Evolutionary conservation across 1,139 yeast species (phyloP).

Genomic region (Suhomyces maxii): DNA sequence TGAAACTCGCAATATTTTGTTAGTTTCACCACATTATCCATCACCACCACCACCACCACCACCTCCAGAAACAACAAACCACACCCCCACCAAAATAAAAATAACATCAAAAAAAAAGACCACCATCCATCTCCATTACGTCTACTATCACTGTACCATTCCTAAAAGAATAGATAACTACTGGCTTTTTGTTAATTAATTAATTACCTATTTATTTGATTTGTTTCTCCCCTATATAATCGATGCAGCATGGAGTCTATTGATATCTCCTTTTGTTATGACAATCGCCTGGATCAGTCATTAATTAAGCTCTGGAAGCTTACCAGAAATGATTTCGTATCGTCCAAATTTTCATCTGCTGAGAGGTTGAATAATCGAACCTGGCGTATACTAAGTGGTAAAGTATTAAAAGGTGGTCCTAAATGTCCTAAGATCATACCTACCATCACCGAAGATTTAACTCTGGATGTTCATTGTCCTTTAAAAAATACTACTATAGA

Average conservation of each 20-base stretch:
- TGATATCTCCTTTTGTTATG: conserved; percentile 15
- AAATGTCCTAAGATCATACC: neutral
- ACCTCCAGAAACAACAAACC: neutral
- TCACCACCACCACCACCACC: neutral
- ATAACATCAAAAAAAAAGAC: no score
- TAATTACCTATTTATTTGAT: no score
- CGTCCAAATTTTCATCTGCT: conserved; percentile 12
- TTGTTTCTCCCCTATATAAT: neutral
- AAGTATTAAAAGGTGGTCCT: conserved; percentile 7
- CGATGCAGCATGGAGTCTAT: conserved; percentile 16
- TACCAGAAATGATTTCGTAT: conserved; percentile 13
- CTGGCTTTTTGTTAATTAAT: no score
- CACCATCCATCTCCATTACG: no score
- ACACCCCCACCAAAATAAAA: neutral
- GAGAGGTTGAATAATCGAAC: conserved; percentile 18
- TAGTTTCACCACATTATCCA: no score
- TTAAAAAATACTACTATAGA: conserved; percentile 9
- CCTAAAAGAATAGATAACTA: neutral
- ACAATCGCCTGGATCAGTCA: conserved; percentile 16
- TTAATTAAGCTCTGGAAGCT: conserved; percentile 18
- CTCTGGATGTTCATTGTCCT: neutral
- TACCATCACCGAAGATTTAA: neutral
- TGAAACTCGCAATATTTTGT: no score
- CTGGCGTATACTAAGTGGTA: conserved; percentile 17
- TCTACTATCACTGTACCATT: no score